Evolutionary conservation across 2,329 filamentous ascomycete genomes (phyloP), one percentile per base, ranked within the genome.

Genomic region (Ophiosphaerella herpotricha): DNA sequence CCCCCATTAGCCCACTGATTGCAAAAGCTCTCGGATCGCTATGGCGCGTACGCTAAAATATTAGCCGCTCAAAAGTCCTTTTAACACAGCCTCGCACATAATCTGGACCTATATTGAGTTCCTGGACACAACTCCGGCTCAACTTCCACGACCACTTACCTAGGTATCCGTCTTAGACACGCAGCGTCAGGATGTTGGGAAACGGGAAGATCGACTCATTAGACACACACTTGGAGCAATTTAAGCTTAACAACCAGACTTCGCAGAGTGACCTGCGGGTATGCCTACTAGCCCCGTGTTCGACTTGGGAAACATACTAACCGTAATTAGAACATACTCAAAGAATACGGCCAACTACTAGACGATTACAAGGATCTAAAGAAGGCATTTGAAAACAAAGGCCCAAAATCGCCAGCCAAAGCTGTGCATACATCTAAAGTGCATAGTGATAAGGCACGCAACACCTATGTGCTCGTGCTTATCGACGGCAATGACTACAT

Each of bases 401-500:
- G 47, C 78, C 78, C 5, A 74, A 75, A 43, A 11, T 73, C 48
- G 3, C 31, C 26, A 3, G 40, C 78, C 56, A 78, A 69, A 64
- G 34, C 36, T 12, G 14, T 29, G 35, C 42, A 38, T 37, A 49
- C 46, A 52, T 29, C 61, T 39, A 26, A 46, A 13, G 46, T 40
- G 29, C 72, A 82, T 12, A n/a, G 38, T 32, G 32, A 33, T 21
- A 52, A 18, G 34, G 16, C 43, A 21, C 77, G 80, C 16, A 82
- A 82, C 52, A 79, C 83, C 0, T 87, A 86, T 57, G 82, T 83
- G 1, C 74, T 87, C 2, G 79, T 87, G 6, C 72, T 87, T 0
- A 72, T 87, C 11, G 84, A 87, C 48, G 85, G 83, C 16, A 83
- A 87, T 66, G 82, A 81, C 40, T 86, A 85, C 58, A 61, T 79